Evolutionary conservation across 1,284 basidiomycete species (phyloP).

Genomic region (Wallemia hederae): DNA sequence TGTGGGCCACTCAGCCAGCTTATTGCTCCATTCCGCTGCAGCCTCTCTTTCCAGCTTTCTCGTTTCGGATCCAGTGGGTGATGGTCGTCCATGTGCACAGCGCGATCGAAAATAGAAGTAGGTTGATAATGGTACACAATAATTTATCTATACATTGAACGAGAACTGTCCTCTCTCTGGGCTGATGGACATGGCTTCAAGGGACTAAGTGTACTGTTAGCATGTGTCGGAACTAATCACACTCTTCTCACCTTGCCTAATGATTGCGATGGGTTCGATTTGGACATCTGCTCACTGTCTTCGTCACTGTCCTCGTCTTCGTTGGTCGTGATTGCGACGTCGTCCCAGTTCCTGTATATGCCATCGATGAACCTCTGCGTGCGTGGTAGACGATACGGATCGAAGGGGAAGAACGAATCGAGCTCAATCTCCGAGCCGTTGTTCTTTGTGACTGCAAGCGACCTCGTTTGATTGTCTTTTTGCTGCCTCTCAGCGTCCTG

Average conservation of each 20-base stretch:
- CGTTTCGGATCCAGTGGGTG: not conserved
- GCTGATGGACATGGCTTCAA: not conserved
- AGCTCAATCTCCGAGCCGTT: constrained; percentile 32
- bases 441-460: not conserved
- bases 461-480: not conserved
- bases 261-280: not conserved
- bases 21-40: not conserved
- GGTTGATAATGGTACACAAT: too few species aligned
- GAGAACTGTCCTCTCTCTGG: not conserved
- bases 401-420: constrained; percentile 93
- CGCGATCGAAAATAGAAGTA: too few species aligned
- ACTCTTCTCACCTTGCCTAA: not conserved
- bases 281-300: constrained; percentile 9
- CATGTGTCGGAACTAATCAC: not conserved
- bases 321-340: constrained; percentile 17
- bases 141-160: not conserved
- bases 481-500: not conserved
- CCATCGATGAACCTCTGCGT: constrained; percentile 20
- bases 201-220: not conserved
- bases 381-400: constrained; percentile 65
- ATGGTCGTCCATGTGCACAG: not conserved
- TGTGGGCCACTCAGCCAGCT: not conserved
- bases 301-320: constrained; percentile 13
- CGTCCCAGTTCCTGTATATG: constrained; percentile 25
- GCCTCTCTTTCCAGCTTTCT: not conserved